Percentiles rank a stretch among this genome's conserved stretches.
Evolutionary conservation across 2,329 filamentous ascomycete genomes (phyloP).

Genomic region (Tolypocladium ovalisporum): DNA sequence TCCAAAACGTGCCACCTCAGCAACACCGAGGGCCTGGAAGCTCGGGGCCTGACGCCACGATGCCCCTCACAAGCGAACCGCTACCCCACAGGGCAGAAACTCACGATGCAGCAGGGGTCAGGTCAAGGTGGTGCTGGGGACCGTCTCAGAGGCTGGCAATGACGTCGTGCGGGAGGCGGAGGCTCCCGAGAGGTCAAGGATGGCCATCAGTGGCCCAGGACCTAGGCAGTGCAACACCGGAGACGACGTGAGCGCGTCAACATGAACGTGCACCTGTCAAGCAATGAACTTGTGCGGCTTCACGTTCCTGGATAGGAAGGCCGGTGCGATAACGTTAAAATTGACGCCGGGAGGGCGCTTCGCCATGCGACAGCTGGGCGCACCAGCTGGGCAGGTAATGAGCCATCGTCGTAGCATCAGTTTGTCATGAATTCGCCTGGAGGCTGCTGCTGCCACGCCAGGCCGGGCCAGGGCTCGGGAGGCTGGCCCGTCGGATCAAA

Average conservation of each 20-base stretch:
- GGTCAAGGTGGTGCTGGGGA: no score
- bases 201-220: neutral
- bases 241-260: no score
- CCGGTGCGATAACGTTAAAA: neutral
- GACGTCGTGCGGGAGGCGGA: neutral
- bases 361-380: neutral
- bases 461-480: neutral
- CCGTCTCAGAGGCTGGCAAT: neutral
- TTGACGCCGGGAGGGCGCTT: neutral
- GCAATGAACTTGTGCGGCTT: neutral
- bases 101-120: neutral
- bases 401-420: constrained; percentile 1
- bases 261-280: neutral
- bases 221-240: no score
- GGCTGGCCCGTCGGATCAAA: neutral
- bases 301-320: neutral
- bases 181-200: neutral
- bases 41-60: neutral
- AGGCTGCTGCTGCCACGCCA: neutral
- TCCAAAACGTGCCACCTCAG: neutral
- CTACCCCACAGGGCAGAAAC: neutral
- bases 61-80: neutral
- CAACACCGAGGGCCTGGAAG: neutral
- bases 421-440: neutral
- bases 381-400: neutral